Base-by-base conservation (phyloP, 805 yeast species). In the Kodamaea restingae region DNA sequence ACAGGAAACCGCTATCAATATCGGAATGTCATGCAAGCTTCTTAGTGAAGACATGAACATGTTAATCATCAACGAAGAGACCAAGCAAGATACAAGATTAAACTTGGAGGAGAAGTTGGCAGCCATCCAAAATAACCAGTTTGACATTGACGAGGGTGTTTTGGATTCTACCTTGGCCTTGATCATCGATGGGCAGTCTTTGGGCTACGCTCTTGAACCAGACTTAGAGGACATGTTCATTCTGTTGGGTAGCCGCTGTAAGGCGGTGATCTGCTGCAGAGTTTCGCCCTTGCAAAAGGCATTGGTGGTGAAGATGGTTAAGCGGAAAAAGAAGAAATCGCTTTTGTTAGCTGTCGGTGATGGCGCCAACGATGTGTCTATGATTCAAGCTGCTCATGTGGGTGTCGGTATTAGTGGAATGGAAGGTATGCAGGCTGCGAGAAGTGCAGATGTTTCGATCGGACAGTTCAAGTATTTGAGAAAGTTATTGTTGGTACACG, bases 341-440 rank as follows among this genome's bases (percentile, higher is more conserved):
- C 61, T 85, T 30, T 61, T 95, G 31, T 68, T 93, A 43, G 98
- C 98, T 1, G 84, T 93, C 55, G 99, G 99, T 32, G 99, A 93
- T 63, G 99, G 99, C 55, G 99, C 99, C 2, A 93, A 93, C 56
- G 99, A 93, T 66, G 98, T 93, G 29, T 84, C 95, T 26, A 93
- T 93, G 99, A 93, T 93, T 48, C 98, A 93, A 63, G 98, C 98
- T 11, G 98, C 98, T 0, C 98, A 93, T 61, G 96, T 93, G 38
- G 99, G 99, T 46, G 96, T 93, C 17, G 99, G 99, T 58, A 95
- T 93, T 46, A 86, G 95, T 63, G 99, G 99, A 48, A 84, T 88
- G 91, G 99, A 93, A 66, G 99, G 99, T 50, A 88, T 90, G 88
- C 99, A 93, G 63, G 98, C 98, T 8, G 97, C 98, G 0, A 76